phyloP scores from a whole-genome alignment of 2,329 filamentous ascomycete species.

The Biscogniauxia mediterranea region DNA sequence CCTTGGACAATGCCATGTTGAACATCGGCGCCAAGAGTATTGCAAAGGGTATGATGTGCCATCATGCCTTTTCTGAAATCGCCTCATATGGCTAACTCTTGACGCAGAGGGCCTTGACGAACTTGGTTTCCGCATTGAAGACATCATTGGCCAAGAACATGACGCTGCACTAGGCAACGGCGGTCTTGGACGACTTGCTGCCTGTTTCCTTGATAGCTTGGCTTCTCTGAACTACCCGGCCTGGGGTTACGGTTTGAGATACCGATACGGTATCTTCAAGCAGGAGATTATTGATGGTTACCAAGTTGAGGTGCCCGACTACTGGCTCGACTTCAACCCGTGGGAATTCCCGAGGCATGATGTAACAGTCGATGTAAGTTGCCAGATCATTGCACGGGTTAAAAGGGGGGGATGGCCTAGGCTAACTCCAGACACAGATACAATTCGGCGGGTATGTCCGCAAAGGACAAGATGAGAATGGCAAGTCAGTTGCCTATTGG shows the following conservation, averaged over 20 bases:
- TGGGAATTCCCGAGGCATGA: slow-evolving; percentile 98
- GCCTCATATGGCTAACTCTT: slow-evolving; percentile 12
- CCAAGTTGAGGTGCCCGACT: slow-evolving; percentile 96
- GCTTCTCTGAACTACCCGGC: slow-evolving; percentile 93
- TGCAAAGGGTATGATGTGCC: slow-evolving; percentile 64
- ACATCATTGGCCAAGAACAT: slow-evolving; percentile 91
- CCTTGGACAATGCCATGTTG: slow-evolving; percentile 97
- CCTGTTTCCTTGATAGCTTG: slow-evolving; percentile 95
- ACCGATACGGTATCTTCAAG: slow-evolving; percentile 98
- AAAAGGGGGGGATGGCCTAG: no score
- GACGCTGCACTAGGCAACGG: slow-evolving; percentile 96
- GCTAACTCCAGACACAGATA: slow-evolving; percentile 48
- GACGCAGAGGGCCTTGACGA: slow-evolving; percentile 73
- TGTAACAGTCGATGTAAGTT: slow-evolving; percentile 77
- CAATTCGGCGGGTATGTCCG: slow-evolving; percentile 90
- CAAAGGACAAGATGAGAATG: slow-evolving; percentile 71
- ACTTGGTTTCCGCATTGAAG: slow-evolving; percentile 94
- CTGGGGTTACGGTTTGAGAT: slow-evolving; percentile 95
- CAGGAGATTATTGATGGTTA: slow-evolving; percentile 98
- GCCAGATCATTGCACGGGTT: background rate
- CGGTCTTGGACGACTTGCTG: slow-evolving; percentile 88
- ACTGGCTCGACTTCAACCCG: slow-evolving; percentile 99
- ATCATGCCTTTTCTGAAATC: background rate
- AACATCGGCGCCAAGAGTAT: slow-evolving; percentile 87
- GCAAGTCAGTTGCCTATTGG: slow-evolving; percentile 75